phyloP scores from a whole-genome alignment of 202 grass and related monocot species.

The Carex arenaria region DNA sequence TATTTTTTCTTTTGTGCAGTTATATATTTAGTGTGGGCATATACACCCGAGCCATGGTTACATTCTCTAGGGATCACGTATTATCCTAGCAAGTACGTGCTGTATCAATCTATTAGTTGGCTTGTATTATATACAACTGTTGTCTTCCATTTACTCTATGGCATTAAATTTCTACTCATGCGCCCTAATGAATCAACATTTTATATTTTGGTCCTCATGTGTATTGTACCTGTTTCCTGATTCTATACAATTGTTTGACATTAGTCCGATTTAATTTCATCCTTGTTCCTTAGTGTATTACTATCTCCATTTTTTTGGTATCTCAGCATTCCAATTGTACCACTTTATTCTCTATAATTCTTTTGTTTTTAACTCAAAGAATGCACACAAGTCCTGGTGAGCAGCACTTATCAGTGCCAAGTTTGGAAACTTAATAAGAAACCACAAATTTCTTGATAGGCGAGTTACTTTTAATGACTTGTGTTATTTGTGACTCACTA shows the following conservation, averaged over 20 bases:
- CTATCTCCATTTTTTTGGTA: neutral
- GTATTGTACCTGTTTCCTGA: neutral
- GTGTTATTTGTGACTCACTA: neutral
- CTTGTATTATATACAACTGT: neutral
- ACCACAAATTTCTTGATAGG: neutral
- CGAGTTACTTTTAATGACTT: neutral
- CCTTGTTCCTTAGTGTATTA: neutral
- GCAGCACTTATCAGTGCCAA: neutral
- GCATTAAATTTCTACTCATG: neutral
- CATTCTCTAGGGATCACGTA: slow-evolving; percentile 69
- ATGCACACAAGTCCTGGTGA: neutral
- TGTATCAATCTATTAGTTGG: neutral
- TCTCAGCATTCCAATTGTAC: neutral
- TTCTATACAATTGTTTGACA: neutral
- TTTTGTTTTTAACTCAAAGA: neutral
- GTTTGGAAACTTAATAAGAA: neutral
- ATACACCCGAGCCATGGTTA: slow-evolving; percentile 52
- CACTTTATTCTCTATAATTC: neutral
- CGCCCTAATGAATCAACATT: neutral
- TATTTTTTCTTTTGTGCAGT: slow-evolving; percentile 10
- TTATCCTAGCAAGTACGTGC: slow-evolving; percentile 66
- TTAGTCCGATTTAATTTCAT: neutral
- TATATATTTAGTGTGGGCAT: slow-evolving; percentile 60
- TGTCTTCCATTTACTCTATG: neutral
- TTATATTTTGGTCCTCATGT: neutral